Conservation (phyloP, 768 basidiomycete genomes). For the Panaeolus papilionaceus region DNA sequence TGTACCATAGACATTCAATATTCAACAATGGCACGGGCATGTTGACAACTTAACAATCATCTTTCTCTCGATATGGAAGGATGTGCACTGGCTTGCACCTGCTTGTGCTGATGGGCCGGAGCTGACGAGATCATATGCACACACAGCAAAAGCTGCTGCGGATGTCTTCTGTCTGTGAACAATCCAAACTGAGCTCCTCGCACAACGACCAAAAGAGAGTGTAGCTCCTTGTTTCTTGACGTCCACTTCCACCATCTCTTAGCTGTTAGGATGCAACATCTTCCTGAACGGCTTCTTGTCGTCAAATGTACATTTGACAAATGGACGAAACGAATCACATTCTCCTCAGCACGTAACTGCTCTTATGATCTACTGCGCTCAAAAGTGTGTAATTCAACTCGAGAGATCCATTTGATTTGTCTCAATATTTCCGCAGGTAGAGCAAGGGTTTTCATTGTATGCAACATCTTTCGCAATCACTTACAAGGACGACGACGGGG, state of each 20-base stretch:
- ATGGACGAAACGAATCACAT: slow-evolving; percentile 77
- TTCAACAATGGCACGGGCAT: too few relatives aligned
- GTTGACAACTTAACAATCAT: neutral
- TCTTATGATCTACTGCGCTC: slow-evolving; percentile 74
- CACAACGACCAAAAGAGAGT: neutral
- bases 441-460: slow-evolving; percentile 81
- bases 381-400: slow-evolving; percentile 54
- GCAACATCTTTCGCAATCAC: slow-evolving; percentile 73
- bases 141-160: slow-evolving; percentile 11
- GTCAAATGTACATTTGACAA: slow-evolving; percentile 86
- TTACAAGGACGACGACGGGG: slow-evolving; percentile 91
- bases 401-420: neutral
- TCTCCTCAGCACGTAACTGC: slow-evolving; percentile 80
- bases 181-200: neutral
- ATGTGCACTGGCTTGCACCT: neutral
- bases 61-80: neutral
- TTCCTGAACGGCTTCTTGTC: slow-evolving; percentile 79
- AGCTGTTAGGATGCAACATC: slow-evolving; percentile 37
- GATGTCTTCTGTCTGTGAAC: slow-evolving; percentile 6
- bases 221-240: slow-evolving; percentile 7
- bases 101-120: slow-evolving; percentile 1
- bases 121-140: slow-evolving; percentile 9
- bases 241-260: slow-evolving; percentile 5
- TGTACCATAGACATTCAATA: too few relatives aligned
- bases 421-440: slow-evolving; percentile 59